Percentiles rank a stretch among this genome's conserved stretches.
These are phyloP conservation scores for Talaromyces atroroseus DNA, from an alignment of 2,329 filamentous ascomycete genomes.

Conservation along the genomic window DNA sequence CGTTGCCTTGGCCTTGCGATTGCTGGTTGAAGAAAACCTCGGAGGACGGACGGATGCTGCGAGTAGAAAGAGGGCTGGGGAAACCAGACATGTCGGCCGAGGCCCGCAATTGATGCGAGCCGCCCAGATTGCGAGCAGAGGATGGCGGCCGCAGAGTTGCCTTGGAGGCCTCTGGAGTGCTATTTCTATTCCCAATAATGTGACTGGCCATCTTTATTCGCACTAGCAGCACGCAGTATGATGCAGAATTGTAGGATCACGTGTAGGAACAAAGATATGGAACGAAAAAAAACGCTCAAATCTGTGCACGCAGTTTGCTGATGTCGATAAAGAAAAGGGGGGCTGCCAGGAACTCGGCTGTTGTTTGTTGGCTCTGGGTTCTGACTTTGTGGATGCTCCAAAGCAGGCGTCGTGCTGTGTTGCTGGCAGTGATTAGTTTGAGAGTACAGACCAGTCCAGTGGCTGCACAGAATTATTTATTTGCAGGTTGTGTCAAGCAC, in stretches of 20 bases:
- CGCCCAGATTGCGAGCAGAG: slow-evolving; percentile 70
- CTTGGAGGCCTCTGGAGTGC: slow-evolving; percentile 85
- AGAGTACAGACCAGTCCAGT: slow-evolving; percentile 42
- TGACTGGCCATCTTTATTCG: slow-evolving; percentile 57
- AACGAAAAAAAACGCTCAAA: slow-evolving; percentile 36
- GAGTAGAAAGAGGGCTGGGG: slow-evolving; percentile 63
- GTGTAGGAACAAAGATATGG: neutral
- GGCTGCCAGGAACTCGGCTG: neutral
- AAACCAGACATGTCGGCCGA: slow-evolving; percentile 94
- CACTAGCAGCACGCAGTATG: neutral
- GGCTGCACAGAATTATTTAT: slow-evolving; percentile 37
- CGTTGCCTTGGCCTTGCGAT: slow-evolving; percentile 59
- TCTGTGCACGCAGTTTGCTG: slow-evolving; percentile 64
- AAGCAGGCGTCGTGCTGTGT: slow-evolving; percentile 21
- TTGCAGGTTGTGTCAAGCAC: slow-evolving; percentile 20
- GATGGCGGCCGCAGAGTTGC: slow-evolving; percentile 78
- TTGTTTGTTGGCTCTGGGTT: neutral
- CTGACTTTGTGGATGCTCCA: neutral
- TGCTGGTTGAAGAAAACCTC: slow-evolving; percentile 85
- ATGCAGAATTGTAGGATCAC: neutral
- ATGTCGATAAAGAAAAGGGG: neutral
- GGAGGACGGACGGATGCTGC: slow-evolving; percentile 83
- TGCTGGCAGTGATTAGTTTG: slow-evolving; percentile 21
- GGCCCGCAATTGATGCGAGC: slow-evolving; percentile 80
- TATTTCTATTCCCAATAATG: slow-evolving; percentile 81